Percentiles rank a stretch among this genome's conserved stretches.
phyloP scores from a whole-genome alignment of 441 rosid species.

The Adansonia gregorii region DNA sequence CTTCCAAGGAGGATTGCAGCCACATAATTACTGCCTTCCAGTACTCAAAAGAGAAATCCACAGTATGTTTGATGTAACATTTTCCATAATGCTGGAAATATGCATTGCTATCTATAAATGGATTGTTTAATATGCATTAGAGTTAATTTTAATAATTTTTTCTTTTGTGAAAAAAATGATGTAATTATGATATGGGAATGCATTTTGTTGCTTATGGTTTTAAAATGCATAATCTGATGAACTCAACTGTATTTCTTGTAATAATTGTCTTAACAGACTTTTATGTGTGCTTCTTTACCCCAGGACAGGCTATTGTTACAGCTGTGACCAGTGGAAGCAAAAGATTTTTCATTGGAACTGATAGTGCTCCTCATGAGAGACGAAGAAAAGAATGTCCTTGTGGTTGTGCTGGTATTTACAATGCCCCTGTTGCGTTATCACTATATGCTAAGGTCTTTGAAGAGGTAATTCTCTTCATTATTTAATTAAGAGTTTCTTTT shows the following conservation, averaged over 20 bases:
- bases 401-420: constrained; percentile 94
- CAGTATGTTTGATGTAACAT: constrained; percentile 43
- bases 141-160: not conserved
- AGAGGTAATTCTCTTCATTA: constrained; percentile 56
- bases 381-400: constrained; percentile 75
- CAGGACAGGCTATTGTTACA: constrained; percentile 85
- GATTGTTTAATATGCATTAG: not conserved
- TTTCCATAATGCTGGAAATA: not conserved
- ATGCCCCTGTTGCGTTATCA: constrained; percentile 80
- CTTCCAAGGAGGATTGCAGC: constrained; percentile 92
- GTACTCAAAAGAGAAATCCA: constrained; percentile 91
- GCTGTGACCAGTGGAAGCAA: constrained; percentile 94
- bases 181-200: not conserved
- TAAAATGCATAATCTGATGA: not conserved
- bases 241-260: not conserved
- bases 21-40: constrained; percentile 92
- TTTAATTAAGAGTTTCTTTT: not conserved
- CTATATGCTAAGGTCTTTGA: constrained; percentile 91
- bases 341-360: constrained; percentile 91
- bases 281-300: constrained; percentile 19
- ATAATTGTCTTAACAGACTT: not conserved
- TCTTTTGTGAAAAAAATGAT: not conserved
- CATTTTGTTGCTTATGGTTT: not conserved
- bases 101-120: not conserved
- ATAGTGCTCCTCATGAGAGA: constrained; percentile 95